Percentiles rank a stretch among this genome's conserved stretches.
Conservation (phyloP, 2,329 filamentous ascomycete species). For the Scleromitrula shiraiana region DNA sequence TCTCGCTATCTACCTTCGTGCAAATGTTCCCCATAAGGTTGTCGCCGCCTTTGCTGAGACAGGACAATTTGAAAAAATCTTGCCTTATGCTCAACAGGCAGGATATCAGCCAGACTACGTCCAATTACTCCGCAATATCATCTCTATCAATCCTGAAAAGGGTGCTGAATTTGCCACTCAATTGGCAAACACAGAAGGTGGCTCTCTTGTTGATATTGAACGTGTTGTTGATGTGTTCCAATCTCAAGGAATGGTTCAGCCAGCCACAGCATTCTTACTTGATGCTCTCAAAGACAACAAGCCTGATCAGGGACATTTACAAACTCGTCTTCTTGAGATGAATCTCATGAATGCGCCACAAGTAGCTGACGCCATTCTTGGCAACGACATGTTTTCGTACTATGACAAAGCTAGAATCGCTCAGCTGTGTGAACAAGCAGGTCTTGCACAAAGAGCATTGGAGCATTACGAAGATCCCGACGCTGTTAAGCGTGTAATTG, state of each 20-base stretch:
- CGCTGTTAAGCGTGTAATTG: constrained; percentile 80
- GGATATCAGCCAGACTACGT: constrained; percentile 96
- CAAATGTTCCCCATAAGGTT: constrained; percentile 86
- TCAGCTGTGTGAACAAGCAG: constrained; percentile 85
- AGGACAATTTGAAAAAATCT: constrained; percentile 92
- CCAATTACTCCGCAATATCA: constrained; percentile 71
- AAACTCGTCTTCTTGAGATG: constrained; percentile 96
- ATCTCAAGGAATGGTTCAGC: constrained; percentile 94
- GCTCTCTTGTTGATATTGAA: constrained; percentile 83
- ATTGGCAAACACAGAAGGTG: constrained; percentile 80
- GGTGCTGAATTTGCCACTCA: constrained; percentile 90
- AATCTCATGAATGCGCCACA: constrained; percentile 94
- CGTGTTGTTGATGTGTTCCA: constrained; percentile 97
- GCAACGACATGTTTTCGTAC: constrained; percentile 97
- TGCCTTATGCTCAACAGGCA: constrained; percentile 77
- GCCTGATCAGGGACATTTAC: constrained; percentile 85
- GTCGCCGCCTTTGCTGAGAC: constrained; percentile 92
- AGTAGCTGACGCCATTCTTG: constrained; percentile 93
- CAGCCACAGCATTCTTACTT: constrained; percentile 94
- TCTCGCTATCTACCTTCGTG: constrained; percentile 81
- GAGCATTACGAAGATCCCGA: constrained; percentile 92
- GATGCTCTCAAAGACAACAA: constrained; percentile 93
- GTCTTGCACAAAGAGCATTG: constrained; percentile 75
- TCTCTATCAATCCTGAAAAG: constrained; percentile 86
- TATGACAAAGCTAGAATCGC: constrained; percentile 90